Conservation (phyloP, 345 rosid species). For the Boechera divaricarpa region DNA sequence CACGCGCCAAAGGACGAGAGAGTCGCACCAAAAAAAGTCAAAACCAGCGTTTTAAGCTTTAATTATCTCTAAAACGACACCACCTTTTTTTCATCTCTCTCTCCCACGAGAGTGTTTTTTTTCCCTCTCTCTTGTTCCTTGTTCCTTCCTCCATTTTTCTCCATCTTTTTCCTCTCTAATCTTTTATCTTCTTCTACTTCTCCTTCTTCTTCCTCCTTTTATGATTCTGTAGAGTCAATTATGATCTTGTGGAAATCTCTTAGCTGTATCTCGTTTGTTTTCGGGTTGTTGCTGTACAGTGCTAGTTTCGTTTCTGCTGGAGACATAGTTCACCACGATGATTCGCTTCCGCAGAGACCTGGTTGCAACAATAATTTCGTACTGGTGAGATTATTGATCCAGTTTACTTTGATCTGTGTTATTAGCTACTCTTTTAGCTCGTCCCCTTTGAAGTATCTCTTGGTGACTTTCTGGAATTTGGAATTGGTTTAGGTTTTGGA, state of each 20-base stretch:
- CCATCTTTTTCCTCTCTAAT: slow-evolving; percentile 31
- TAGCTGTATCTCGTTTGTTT: slow-evolving; percentile 25
- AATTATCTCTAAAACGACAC: slow-evolving; percentile 47
- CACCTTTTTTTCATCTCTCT: slow-evolving; percentile 21
- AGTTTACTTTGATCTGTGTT: not conserved
- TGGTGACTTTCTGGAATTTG: not conserved
- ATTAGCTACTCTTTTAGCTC: not conserved
- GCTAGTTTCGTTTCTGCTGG: slow-evolving; percentile 58
- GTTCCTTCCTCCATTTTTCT: slow-evolving; percentile 36
- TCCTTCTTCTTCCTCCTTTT: not conserved
- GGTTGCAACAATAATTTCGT: slow-evolving; percentile 95
- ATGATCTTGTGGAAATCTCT: slow-evolving; percentile 27
- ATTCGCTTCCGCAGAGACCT: slow-evolving; percentile 72
- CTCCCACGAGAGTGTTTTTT: slow-evolving; percentile 32
- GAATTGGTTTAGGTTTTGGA: slow-evolving; percentile 18
- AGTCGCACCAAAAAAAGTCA: slow-evolving; percentile 29
- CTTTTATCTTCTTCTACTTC: not conserved
- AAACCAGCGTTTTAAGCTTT: slow-evolving; percentile 44
- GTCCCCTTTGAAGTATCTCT: not conserved
- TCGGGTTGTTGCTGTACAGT: slow-evolving; percentile 48
- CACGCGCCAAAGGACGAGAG: slow-evolving; percentile 38
- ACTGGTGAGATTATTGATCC: slow-evolving; percentile 52
- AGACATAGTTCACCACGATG: slow-evolving; percentile 92
- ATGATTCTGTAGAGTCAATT: not conserved
- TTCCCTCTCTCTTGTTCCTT: slow-evolving; percentile 2